These are phyloP conservation scores for Heliamphora exappendiculata DNA, from an alignment of 148 eudicot species.

Conservation along the genomic window DNA sequence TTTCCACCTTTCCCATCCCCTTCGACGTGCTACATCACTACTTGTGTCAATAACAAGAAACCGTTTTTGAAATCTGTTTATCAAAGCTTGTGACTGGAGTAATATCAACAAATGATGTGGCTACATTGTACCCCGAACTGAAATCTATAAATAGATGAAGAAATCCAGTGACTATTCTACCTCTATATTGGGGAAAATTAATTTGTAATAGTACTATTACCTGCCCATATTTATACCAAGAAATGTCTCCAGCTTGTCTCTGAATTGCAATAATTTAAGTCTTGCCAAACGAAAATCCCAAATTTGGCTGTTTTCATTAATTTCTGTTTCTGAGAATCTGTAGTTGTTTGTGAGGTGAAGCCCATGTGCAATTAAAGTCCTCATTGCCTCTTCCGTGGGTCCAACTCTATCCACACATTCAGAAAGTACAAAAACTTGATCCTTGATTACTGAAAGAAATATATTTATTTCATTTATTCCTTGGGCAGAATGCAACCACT, in stretches of 20 bases:
- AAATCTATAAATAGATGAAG: background rate
- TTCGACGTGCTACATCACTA: too few relatives aligned
- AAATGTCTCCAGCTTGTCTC: constrained; percentile 92
- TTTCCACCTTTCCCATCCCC: too few relatives aligned
- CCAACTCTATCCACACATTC: constrained; percentile 80
- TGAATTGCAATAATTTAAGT: constrained; percentile 73
- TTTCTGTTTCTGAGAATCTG: constrained; percentile 38
- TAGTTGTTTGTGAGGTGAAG: constrained; percentile 62
- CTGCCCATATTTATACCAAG: constrained; percentile 98
- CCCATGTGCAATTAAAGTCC: constrained; percentile 63
- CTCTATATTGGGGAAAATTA: background rate
- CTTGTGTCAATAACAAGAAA: too few relatives aligned
- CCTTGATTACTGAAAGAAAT: constrained; percentile 71
- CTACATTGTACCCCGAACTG: background rate
- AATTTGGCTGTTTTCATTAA: constrained; percentile 27
- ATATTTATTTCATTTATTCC: constrained; percentile 54
- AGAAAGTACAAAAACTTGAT: constrained; percentile 66
- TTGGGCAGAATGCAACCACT: constrained; percentile 72
- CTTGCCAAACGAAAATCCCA: constrained; percentile 78
- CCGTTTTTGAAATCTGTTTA: background rate
- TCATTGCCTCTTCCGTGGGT: constrained; percentile 67
- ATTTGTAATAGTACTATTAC: constrained; percentile 31
- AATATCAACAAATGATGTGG: background rate
- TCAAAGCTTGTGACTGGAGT: background rate
- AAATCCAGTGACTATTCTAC: background rate